These are phyloP conservation scores for Naganishia cerealis DNA, from an alignment of 1,284 basidiomycete species.

Conservation along the genomic window DNA sequence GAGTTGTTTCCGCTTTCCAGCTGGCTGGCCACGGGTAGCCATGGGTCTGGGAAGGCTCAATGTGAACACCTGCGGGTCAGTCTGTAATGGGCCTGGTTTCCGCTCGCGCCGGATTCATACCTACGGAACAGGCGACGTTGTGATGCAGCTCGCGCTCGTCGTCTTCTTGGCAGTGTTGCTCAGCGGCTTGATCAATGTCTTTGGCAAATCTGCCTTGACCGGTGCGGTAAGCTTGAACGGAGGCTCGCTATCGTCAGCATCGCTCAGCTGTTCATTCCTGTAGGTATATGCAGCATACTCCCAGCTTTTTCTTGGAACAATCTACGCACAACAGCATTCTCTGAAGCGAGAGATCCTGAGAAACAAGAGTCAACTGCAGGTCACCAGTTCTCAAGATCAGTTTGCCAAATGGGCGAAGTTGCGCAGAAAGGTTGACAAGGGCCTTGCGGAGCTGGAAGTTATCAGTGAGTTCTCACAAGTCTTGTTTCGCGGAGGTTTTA, in stretches of 20 bases:
- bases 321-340: constrained; percentile 37
- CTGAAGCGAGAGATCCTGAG: constrained; percentile 75
- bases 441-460: constrained; percentile 87
- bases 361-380: constrained; percentile 79
- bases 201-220: constrained; percentile 77
- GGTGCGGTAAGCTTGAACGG: constrained; percentile 64
- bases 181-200: constrained; percentile 79
- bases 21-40: too few species aligned
- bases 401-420: constrained; percentile 99
- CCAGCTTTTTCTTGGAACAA: constrained; percentile 15
- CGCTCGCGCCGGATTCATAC: not conserved
- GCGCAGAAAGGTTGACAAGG: constrained; percentile 85
- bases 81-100: not conserved
- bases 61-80: too few species aligned
- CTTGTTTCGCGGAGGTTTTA: not conserved
- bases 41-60: too few species aligned
- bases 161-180: constrained; percentile 78
- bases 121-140: not conserved
- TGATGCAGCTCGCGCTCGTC: constrained; percentile 64
- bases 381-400: constrained; percentile 92
- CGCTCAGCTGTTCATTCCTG: not conserved
- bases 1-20: too few species aligned
- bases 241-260: not conserved
- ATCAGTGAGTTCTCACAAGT: constrained; percentile 67
- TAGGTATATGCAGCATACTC: constrained; percentile 36